Evolutionary conservation across 2,329 filamentous ascomycete genomes (phyloP).

Genomic region (Orbilia brochopaga): DNA sequence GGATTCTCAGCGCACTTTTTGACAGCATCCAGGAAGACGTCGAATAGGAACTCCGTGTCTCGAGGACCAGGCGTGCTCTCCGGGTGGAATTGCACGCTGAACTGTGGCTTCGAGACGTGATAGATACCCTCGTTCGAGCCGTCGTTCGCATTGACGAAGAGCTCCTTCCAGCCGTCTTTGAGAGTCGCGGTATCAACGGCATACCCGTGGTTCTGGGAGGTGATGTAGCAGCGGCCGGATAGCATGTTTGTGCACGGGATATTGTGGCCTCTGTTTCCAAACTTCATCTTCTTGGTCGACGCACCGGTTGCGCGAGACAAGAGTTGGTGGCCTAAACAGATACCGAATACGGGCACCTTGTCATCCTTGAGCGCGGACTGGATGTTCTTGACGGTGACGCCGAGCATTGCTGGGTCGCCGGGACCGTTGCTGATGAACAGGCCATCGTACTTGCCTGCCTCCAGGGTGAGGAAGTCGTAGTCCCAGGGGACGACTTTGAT

Average conservation of each 20-base stretch:
- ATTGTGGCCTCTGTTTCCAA: constrained; percentile 97
- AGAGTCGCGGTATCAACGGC: constrained; percentile 83
- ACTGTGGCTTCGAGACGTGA: constrained; percentile 83
- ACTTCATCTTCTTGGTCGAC: constrained; percentile 94
- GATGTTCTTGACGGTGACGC: constrained; percentile 79
- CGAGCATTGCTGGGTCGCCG: constrained; percentile 87
- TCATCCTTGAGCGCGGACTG: constrained; percentile 76
- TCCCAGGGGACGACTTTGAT: constrained; percentile 96
- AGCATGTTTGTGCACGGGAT: constrained; percentile 96
- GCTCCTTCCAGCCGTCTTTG: constrained; percentile 81
- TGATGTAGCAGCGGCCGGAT: constrained; percentile 97
- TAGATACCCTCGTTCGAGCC: constrained; percentile 97
- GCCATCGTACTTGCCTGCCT: constrained; percentile 86
- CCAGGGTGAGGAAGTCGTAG: constrained; percentile 80
- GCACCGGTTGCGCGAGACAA: constrained; percentile 87
- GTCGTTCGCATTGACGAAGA: constrained; percentile 98
- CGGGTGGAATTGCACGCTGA: constrained; percentile 99
- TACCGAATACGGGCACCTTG: constrained; percentile 88
- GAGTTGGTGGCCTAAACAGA: constrained; percentile 93
- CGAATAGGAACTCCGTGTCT: constrained; percentile 95
- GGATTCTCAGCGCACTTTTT: constrained; percentile 68
- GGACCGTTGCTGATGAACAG: constrained; percentile 98
- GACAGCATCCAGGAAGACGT: constrained; percentile 91
- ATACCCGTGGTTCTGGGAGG: constrained; percentile 97
- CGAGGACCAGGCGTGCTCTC: constrained; percentile 94